Evolutionary conservation across 2,329 filamentous ascomycete genomes (phyloP), one percentile per base, ranked within the genome.

Genomic region (Pyrenophora seminiperda): DNA sequence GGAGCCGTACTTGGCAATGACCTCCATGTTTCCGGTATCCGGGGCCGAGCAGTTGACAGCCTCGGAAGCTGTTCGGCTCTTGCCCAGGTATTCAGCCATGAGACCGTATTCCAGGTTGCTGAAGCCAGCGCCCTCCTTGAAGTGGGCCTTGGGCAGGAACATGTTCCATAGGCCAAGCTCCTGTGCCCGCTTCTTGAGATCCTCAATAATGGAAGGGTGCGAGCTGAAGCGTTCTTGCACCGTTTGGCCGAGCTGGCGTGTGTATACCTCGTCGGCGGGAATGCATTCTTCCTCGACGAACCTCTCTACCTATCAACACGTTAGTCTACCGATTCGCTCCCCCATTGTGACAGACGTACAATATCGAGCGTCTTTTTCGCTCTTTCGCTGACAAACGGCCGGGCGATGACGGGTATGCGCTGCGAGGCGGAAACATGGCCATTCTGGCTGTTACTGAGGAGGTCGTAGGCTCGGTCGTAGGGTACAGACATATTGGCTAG

Each of bases 1-100:
- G 62, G 86, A 92, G 59, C 90, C 91, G 71, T 96, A 96, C 78
- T 93, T 94, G 68, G 91, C 91, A 62, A 96, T 73, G 17, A 96
- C 91, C 73, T 96, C 91, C 91, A 96, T 96, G 75, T 96, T 96
- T 41, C 91, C 91, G 3, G 92, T 96, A 73, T 96, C 91, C 2
- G 92, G 91, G 3, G 91, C 91, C 29, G 91, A 83, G 76, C 91
- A 96, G 76, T 96, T 96, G 72, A 87, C 89, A 19, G 91, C 91
- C 63, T 71, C 70, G n/a, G 61, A 66, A 13, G 91, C 94, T 56
- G 85, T 80, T 70, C 83, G 81, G 61, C 90, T 96, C 78, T 90
- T 93, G 58, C 94, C 94, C 63, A 97, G 80, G 77, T 90, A 89
- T 78, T 99, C 94, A 14, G 94, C 94, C 92, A 97, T 99, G 65